Evolutionary conservation across 75 land plant genomes (phyloP).

Genomic region (Pseudotsuga menziesii): DNA sequence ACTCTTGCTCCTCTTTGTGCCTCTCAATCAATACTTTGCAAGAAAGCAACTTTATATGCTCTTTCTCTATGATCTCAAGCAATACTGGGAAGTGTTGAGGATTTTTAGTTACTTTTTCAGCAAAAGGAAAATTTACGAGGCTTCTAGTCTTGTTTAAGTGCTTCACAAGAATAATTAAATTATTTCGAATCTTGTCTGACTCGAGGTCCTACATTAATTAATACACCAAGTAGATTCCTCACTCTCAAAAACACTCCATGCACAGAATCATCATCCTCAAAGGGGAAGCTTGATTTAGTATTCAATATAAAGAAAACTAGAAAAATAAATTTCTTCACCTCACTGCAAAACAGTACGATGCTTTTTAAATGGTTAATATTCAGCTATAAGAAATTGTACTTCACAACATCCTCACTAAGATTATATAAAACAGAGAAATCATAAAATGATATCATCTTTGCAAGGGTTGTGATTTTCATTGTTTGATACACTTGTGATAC

Average conservation of each 20-base stretch:
- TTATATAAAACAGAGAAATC: slow-evolving; percentile 74
- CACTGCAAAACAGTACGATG: slow-evolving; percentile 51
- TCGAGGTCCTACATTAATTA: slow-evolving; percentile 60
- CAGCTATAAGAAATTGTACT: slow-evolving; percentile 68
- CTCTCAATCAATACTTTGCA: slow-evolving; percentile 86
- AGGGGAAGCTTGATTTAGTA: too few species aligned
- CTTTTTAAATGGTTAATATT: slow-evolving; percentile 78
- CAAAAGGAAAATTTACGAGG: slow-evolving; percentile 47
- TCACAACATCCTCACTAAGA: slow-evolving; percentile 77
- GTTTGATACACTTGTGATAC: slow-evolving; percentile 81
- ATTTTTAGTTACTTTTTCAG: slow-evolving; percentile 37
- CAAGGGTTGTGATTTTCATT: slow-evolving; percentile 60
- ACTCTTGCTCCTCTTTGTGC: slow-evolving; percentile 91
- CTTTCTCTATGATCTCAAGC: slow-evolving; percentile 61
- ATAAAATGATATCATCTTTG: slow-evolving; percentile 69
- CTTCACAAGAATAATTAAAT: slow-evolving; percentile 62
- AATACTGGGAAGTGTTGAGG: slow-evolving; percentile 40
- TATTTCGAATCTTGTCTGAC: slow-evolving; percentile 61
- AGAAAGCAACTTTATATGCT: slow-evolving; percentile 82
- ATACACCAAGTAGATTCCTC: not conserved
- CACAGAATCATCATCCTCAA: too few species aligned
- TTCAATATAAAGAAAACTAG: too few species aligned
- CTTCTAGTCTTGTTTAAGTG: slow-evolving; percentile 58
- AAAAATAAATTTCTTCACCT: slow-evolving; percentile 33
- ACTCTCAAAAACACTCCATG: not conserved